Evolutionary conservation across 2,329 filamentous ascomycete genomes (phyloP).

Genomic region (Paraphoma chrysanthemicola): DNA sequence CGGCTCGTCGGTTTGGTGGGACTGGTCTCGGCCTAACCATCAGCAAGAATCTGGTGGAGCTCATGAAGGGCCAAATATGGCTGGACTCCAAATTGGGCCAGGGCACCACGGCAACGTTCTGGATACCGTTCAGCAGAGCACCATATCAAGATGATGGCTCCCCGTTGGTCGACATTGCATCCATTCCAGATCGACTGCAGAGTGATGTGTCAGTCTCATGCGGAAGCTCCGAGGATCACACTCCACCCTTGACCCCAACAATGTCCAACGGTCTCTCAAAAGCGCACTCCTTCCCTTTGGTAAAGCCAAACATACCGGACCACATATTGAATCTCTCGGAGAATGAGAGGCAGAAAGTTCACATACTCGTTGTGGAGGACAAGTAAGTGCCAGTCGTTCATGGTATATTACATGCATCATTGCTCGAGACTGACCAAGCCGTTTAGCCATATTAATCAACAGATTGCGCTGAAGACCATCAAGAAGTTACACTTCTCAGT

Average conservation of each 20-base stretch:
- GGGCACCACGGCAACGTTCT: slow-evolving; percentile 78
- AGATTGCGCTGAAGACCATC: slow-evolving; percentile 78
- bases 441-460: slow-evolving; percentile 67
- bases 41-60: slow-evolving; percentile 76
- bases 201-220: slow-evolving; percentile 66
- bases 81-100: slow-evolving; percentile 71
- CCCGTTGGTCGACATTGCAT: slow-evolving; percentile 66
- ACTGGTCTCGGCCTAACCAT: slow-evolving; percentile 81
- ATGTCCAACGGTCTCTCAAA: slow-evolving; percentile 25
- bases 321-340: slow-evolving; percentile 57
- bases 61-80: slow-evolving; percentile 79
- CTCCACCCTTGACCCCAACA: slow-evolving; percentile 50
- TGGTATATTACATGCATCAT: too few species aligned
- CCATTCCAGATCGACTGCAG: slow-evolving; percentile 71
- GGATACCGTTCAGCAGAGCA: slow-evolving; percentile 78
- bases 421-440: too few species aligned
- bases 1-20: slow-evolving; percentile 78
- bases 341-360: slow-evolving; percentile 67
- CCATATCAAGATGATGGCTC: slow-evolving; percentile 59
- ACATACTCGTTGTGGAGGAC: slow-evolving; percentile 82
- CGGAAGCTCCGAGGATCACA: slow-evolving; percentile 68
- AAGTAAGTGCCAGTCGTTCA: slow-evolving; percentile 61
- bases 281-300: slow-evolving; percentile 30
- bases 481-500: slow-evolving; percentile 75
- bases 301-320: slow-evolving; percentile 34